Evolutionary conservation across 192 early-diverging fungal species (phyloP), one percentile per base, ranked within the genome.

Genomic region (Phlyctochytrium bullatum): DNA sequence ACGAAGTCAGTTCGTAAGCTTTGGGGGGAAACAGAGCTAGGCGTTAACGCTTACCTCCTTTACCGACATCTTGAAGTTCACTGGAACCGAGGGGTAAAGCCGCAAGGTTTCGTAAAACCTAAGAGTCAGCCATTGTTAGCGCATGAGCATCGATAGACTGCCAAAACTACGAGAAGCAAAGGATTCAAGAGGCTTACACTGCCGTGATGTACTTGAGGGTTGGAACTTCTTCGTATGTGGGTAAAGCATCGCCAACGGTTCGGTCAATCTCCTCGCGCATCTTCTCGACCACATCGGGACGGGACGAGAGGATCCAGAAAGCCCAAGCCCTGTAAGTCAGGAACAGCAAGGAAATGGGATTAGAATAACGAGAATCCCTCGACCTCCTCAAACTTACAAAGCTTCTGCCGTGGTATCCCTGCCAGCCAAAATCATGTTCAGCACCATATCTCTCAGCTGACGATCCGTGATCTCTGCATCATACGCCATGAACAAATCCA

Each of bases 61-160:
- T 14, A 86, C 59, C 1, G 81, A 74, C n/a, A 67, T 66, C 72
- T 89, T 89, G n/a, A 74, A 34, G 36, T 90, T 81, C 0, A 28
- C 30, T 2, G 89, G 90, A 0, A 91, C 89, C 30, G 78, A 69
- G 40, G 90, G 89, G 70, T 86, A 77, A n/a, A 90, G 61, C 12
- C 90, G 78, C 28, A 90, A 65, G 6, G 81, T 73, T 73, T 91
- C 90, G n/a, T 65, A 51, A 60, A 87, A 88, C 12, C 75, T 47
- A 47, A 47, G 20, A 47, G 40, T 47, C 40, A 20, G 40, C 20
- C 40, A 47, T n/a, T n/a, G n/a, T n/a, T n/a, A n/a, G n/a, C n/a
- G n/a, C n/a, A n/a, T n/a, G n/a, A n/a, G n/a, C n/a, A n/a, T n/a
- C n/a, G n/a, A n/a, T n/a, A n/a, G n/a, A n/a, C n/a, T n/a, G n/a